Conservation (phyloP, 192 early-diverging fungal genomes). For the Backusella macrospora region DNA sequence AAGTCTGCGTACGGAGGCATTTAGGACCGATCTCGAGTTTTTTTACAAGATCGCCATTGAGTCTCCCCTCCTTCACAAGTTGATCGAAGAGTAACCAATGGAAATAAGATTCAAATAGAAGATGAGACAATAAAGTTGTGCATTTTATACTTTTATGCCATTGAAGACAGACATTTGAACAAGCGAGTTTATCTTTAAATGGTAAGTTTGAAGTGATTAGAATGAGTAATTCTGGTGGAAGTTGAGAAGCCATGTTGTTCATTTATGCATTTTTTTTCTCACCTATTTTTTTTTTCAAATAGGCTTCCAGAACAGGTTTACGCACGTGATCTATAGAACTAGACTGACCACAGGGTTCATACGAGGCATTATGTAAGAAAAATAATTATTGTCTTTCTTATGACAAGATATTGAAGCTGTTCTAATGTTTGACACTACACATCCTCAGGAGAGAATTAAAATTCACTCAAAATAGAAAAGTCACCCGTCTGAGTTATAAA, state of each 20-base stretch:
- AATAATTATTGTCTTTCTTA: too few species aligned
- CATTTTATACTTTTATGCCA: slow-evolving; percentile 1
- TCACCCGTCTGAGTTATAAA: too few species aligned
- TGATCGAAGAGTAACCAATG: neutral
- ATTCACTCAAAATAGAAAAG: too few species aligned
- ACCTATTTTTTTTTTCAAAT: neutral
- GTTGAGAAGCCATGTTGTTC: slow-evolving; percentile 3
- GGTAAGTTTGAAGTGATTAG: neutral
- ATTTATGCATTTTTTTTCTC: neutral
- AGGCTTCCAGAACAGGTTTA: neutral
- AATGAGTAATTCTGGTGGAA: neutral
- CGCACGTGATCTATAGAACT: neutral
- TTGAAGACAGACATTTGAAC: neutral
- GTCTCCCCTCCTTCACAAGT: neutral
- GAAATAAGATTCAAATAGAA: neutral
- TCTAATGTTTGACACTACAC: too few species aligned
- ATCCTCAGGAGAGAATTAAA: too few species aligned
- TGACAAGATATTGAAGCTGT: too few species aligned
- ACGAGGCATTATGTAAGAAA: too few species aligned
- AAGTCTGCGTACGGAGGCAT: neutral
- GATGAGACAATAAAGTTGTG: neutral
- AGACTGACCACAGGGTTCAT: too few species aligned
- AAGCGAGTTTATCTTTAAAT: neutral
- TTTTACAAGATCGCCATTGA: neutral
- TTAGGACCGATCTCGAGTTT: neutral